Conservation (phyloP, 139 green algal genomes). For the Edaphochlamys debaryana region DNA sequence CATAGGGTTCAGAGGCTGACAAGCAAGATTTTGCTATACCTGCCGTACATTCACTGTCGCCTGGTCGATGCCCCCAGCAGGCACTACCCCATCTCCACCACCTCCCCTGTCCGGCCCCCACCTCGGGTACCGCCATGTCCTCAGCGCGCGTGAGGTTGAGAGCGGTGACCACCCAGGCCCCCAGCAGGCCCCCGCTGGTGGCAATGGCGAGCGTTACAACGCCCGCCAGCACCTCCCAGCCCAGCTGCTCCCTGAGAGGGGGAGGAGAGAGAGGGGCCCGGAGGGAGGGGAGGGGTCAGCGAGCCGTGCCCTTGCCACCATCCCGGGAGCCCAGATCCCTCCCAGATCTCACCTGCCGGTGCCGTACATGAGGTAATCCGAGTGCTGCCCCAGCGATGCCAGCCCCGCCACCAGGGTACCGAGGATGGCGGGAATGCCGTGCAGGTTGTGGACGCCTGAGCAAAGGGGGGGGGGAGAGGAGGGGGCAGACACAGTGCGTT, state of each 20-base stretch:
- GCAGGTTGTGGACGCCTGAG: too few relatives aligned
- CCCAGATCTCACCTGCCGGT: not conserved
- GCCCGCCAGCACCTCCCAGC: slow-evolving; percentile 39
- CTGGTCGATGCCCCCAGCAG: too few relatives aligned
- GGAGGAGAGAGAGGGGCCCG: too few relatives aligned
- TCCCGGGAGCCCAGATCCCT: too few relatives aligned
- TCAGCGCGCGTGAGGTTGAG: not conserved
- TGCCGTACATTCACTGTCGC: not conserved
- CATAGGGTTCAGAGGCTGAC: too few relatives aligned
- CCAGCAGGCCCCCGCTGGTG: slow-evolving; percentile 33
- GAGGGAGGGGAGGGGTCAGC: too few relatives aligned
- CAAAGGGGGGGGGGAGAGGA: not conserved
- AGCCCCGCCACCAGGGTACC: slow-evolving; percentile 30
- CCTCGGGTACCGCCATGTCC: not conserved
- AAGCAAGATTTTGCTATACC: too few relatives aligned
- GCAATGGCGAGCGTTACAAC: slow-evolving; percentile 46
- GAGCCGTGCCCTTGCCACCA: too few relatives aligned
- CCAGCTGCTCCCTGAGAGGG: not conserved
- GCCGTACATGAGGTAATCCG: slow-evolving; percentile 1
- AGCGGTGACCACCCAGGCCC: slow-evolving; percentile 21
- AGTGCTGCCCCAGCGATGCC: slow-evolving; percentile 13
- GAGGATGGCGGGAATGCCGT: slow-evolving; percentile 55
- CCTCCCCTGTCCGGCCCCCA: not conserved
- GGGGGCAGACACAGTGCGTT: too few relatives aligned
- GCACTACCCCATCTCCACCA: too few relatives aligned